Base-by-base conservation (phyloP, 768 basidiomycete species). In the Daedaleopsis sinensis region DNA sequence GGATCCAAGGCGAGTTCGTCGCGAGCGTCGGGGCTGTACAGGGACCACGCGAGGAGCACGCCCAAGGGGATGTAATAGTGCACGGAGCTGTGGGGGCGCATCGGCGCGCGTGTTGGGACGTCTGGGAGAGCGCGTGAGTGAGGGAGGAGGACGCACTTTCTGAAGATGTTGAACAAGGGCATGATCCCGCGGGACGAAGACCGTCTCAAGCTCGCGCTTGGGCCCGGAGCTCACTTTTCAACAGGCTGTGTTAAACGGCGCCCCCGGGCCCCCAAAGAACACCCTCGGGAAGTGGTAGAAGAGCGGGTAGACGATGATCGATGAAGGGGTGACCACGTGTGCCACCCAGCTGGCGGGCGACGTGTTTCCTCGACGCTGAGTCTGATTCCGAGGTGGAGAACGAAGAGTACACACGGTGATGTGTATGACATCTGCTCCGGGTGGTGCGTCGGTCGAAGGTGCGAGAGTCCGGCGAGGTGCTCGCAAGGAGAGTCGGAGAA, bases 171-270 rank as follows among this genome's bases (percentile, higher is more conserved):
- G 61, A 71, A 69, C 59, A 89, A 75, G 1, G 96, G 97, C 91
- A 98, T 96, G 0, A 96, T 97, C 1, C 87, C 91, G 75, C 94
- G 86, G 32, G 95, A 99, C 85, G 69, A 94, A 96, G 5, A 96
- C 59, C 2, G 97, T 95, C 76, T 99, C 97, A n/a, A 93, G 73
- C 70, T 96, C 94, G 55, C 97, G 89, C 76, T 99, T 99, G 48
- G 84, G n/a, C n/a, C n/a, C 62, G 76, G 95, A 98, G 50, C 81
- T 63, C 57, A 94, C 89, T 84, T 87, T 74, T 96, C 67, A 96
- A 73, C 57, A 80, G 74, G 65, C 92, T 92, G 70, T 94, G 91
- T 59, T 86, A 77, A 36, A 94, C 87, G 21, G n/a, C n/a, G n/a
- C n/a, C n/a, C n/a, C n/a, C n/a, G 81, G 76, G 12, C 77, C 72